phyloP scores from a whole-genome alignment of 768 basidiomycete genomes.

The Suillus weaverae region DNA sequence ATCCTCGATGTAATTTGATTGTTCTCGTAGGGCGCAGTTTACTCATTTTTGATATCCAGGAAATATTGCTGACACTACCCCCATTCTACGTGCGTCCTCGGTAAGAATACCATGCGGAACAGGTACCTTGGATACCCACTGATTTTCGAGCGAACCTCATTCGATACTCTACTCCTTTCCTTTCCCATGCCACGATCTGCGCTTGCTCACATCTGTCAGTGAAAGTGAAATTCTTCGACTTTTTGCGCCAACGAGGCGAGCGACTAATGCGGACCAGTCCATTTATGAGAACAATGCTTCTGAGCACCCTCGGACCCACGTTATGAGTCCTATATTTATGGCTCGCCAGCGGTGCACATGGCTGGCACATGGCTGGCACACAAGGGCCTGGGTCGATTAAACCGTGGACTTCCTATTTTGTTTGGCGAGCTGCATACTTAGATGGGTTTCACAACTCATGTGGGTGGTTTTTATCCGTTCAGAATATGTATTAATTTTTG shows the following conservation, averaged over 20 bases:
- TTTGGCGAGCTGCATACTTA: background rate
- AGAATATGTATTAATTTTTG: background rate
- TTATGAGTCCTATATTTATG: background rate
- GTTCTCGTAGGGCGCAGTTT: background rate
- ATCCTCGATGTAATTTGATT: background rate
- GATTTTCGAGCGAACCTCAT: background rate
- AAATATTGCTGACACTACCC: background rate
- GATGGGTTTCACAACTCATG: background rate
- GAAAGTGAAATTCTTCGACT: background rate
- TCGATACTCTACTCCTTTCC: background rate
- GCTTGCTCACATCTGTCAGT: background rate
- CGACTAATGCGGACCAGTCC: background rate
- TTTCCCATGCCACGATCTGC: constrained; percentile 2
- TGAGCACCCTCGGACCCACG: background rate
- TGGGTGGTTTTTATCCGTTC: background rate
- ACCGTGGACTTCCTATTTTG: background rate
- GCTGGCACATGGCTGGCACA: background rate
- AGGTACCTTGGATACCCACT: constrained; percentile 4
- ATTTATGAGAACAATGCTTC: background rate
- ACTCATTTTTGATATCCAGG: background rate
- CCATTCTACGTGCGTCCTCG: background rate
- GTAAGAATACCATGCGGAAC: background rate
- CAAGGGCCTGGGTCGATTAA: background rate
- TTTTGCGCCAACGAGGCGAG: background rate
- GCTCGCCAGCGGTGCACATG: background rate